phyloP scores from a whole-genome alignment of 305 asterid genomes.

The Fraxinus angustifolia region DNA sequence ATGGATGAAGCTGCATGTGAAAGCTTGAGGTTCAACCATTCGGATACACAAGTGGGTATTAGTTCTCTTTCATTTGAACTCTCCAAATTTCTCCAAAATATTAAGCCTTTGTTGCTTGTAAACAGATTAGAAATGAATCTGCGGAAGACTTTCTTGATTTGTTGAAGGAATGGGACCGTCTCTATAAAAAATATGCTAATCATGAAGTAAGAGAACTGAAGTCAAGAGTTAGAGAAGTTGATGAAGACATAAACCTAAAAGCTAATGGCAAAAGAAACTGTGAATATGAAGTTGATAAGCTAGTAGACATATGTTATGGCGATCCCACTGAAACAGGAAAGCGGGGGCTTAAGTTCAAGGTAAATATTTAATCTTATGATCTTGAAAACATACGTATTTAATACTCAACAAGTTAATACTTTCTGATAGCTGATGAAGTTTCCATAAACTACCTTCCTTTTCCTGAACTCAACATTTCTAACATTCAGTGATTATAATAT shows the following conservation, averaged over 20 bases:
- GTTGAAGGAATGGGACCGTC: conserved; percentile 64
- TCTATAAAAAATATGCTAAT: conserved; percentile 43
- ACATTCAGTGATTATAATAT: background rate
- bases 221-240: conserved; percentile 25
- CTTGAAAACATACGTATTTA: conserved; percentile 1
- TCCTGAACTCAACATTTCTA: background rate
- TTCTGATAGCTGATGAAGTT: conserved; percentile 8
- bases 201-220: conserved; percentile 31
- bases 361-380: conserved; percentile 27
- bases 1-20: conserved; percentile 63
- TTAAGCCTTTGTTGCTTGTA: conserved; percentile 19
- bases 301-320: conserved; percentile 68
- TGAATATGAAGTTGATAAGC: conserved; percentile 61
- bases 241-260: conserved; percentile 25
- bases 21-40: conserved; percentile 76
- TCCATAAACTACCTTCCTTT: background rate
- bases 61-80: conserved; percentile 14
- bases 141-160: conserved; percentile 72
- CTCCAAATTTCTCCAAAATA: conserved; percentile 16
- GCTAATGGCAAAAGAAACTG: conserved; percentile 22
- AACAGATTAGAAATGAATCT: conserved; percentile 69
- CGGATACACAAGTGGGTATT: conserved; percentile 57
- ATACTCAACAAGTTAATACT: background rate
- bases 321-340: conserved; percentile 55
- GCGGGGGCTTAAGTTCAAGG: conserved; percentile 63